Evolutionary conservation across 345 rosid genomes (phyloP), one percentile per base, ranked within the genome.

Genomic region (Eucalyptus pauciflora): DNA sequence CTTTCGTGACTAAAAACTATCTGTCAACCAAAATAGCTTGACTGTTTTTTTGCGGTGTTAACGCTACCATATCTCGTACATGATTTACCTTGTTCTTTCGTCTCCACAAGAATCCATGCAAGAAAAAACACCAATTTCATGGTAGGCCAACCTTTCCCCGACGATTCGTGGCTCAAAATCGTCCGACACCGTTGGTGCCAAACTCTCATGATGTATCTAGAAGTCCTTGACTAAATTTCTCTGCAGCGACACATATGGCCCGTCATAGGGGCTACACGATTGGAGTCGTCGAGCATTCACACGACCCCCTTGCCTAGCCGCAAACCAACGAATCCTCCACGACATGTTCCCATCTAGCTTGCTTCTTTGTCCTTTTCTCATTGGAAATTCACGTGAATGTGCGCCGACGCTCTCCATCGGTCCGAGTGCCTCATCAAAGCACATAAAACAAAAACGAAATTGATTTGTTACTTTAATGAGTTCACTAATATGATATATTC

Each of bases 11-110:
- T 15, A 2, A 64, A 29, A 4, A 6, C 18, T 13, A 29, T 29
- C 1, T 0, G 9, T n/a, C 37, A n/a, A 0, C 10, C 31, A 64
- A 27, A 60, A 60, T 15, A 7, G 4, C 5, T 64, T 64, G 33
- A 29, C 10, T 29, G 1, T 58, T 25, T 64, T n/a, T 64, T n/a
- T 64, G 16, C n/a, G 9, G 10, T n/a, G 71, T 64, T 64, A 64
- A 64, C 3, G 18, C 37, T n/a, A 7, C 37, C 37, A 27, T 64
- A 14, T 64, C 71, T 14, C 1, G 0, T 64, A 29, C 71, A 64
- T 29, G 37, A 13, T 64, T 1, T n/a, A 7, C 71, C 71, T n/a
- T 64, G 76, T 64, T n/a, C 5, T n/a, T 7, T 64, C 10, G 2
- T 1, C 18, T 29, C 76, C 76, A 64, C 76, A n/a, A 64, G 69